These are phyloP conservation scores for Suillus spraguei DNA, from an alignment of 768 basidiomycete species.

Conservation along the genomic window DNA sequence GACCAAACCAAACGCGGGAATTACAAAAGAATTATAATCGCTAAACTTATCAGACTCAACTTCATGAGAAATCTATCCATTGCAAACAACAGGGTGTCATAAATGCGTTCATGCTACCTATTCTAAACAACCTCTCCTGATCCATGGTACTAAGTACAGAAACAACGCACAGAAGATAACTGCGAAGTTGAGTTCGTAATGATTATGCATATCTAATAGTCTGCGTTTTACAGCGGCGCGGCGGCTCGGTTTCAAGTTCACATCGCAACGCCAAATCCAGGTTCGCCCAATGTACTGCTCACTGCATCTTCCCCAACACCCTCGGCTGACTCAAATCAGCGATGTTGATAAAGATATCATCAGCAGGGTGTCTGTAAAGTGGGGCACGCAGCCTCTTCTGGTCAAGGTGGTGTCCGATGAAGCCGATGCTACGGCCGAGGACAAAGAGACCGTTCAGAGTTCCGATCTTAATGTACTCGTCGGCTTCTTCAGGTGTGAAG, in stretches of 20 bases:
- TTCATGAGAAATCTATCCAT: no score
- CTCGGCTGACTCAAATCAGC: conserved; percentile 80
- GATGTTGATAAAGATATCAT: conserved; percentile 97
- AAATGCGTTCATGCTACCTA: no score
- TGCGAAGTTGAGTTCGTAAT: background rate
- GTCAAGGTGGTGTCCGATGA: conserved; percentile 96
- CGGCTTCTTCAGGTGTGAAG: conserved; percentile 93
- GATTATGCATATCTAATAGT: background rate
- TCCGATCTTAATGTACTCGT: conserved; percentile 97
- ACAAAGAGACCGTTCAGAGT: conserved; percentile 97
- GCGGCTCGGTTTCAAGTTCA: background rate
- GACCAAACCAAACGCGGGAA: no score
- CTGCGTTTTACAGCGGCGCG: background rate
- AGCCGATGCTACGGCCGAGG: conserved; percentile 95
- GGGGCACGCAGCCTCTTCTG: conserved; percentile 94
- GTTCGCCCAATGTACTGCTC: background rate
- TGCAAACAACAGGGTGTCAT: no score
- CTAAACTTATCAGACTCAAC: no score
- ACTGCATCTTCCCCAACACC: conserved; percentile 55
- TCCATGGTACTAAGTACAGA: conserved; percentile 2
- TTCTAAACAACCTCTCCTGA: background rate
- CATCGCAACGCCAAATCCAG: no score
- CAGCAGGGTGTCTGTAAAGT: conserved; percentile 92
- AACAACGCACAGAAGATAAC: background rate
- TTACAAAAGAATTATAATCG: no score